Evolutionary conservation across 192 early-diverging fungal species (phyloP).

Genomic region (Lunasporangiospora selenospora): DNA sequence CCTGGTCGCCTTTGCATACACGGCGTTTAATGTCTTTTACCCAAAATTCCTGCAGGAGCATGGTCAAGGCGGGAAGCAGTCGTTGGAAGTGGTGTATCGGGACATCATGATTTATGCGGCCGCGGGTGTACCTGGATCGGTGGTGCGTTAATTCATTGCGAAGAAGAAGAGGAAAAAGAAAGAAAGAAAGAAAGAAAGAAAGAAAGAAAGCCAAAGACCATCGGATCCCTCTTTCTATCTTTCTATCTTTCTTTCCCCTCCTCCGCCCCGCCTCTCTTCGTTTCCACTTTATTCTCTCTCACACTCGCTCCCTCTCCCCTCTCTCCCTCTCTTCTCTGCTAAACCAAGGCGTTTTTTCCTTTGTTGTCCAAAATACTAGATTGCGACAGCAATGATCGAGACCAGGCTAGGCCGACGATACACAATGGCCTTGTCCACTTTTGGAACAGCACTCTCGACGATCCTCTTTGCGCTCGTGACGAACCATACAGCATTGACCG

Average conservation of each 20-base stretch:
- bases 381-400: slow-evolving; percentile 71
- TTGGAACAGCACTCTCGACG: slow-evolving; percentile 70
- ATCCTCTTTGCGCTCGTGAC: slow-evolving; percentile 70
- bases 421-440: slow-evolving; percentile 81
- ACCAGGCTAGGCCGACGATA: slow-evolving; percentile 76
- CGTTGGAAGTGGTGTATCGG: slow-evolving; percentile 65
- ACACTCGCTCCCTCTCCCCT: background rate
- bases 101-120: slow-evolving; percentile 79
- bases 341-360: no score
- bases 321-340: no score
- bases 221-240: no score
- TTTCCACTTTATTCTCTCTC: background rate
- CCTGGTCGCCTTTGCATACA: slow-evolving; percentile 77
- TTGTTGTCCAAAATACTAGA: slow-evolving; percentile 10
- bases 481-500: slow-evolving; percentile 60
- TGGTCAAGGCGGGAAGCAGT: slow-evolving; percentile 47
- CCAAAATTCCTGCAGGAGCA: slow-evolving; percentile 77
- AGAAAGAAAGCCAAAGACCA: no score
- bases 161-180: no score
- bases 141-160: slow-evolving; percentile 57
- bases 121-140: slow-evolving; percentile 82
- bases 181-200: no score
- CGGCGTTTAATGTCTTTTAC: slow-evolving; percentile 89
- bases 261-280: background rate
- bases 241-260: slow-evolving; percentile 1